These are phyloP conservation scores for Bruguiera gymnorhiza DNA, from an alignment of 345 rosid genomes.

Conservation along the genomic window DNA sequence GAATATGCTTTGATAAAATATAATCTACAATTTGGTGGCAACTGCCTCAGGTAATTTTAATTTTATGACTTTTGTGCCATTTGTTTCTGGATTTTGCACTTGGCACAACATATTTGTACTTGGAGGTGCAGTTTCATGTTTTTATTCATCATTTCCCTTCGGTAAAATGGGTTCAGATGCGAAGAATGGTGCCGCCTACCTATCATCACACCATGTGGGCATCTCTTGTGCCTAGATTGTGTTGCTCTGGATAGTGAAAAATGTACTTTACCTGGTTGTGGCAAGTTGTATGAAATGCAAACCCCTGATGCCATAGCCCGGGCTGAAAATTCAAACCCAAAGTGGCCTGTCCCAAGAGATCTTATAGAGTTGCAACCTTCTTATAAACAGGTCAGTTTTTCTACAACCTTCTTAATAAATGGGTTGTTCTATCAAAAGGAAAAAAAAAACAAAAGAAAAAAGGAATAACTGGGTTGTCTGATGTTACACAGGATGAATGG, in stretches of 20 bases:
- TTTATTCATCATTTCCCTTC: conserved; percentile 1
- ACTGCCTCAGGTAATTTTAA: conserved; percentile 65
- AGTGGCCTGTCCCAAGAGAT: conserved; percentile 96
- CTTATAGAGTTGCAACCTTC: conserved; percentile 97
- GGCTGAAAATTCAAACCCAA: conserved; percentile 92
- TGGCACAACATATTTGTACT: background rate
- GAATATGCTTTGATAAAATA: conserved; percentile 66
- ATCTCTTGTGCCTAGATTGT: conserved; percentile 85
- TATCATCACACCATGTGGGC: conserved; percentile 85
- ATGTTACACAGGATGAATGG: conserved; percentile 79
- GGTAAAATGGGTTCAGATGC: conserved; percentile 48
- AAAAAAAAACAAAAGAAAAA: too few relatives aligned
- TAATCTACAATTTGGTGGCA: conserved; percentile 73
- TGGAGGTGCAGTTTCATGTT: background rate
- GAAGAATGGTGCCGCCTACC: conserved; percentile 97
- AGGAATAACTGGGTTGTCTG: conserved; percentile 9
- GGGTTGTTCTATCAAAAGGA: too few relatives aligned
- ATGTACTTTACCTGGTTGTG: conserved; percentile 76
- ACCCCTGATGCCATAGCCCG: conserved; percentile 72
- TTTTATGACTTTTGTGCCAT: conserved; percentile 10
- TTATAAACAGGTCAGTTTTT: conserved; percentile 67
- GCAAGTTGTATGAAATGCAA: conserved; percentile 82
- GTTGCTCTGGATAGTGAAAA: conserved; percentile 67
- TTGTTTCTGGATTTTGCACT: conserved; percentile 8
- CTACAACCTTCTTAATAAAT: conserved; percentile 3